These are phyloP conservation scores for Gryganskiella cystojenkinii DNA, from an alignment of 192 early-diverging fungal genomes.

Conservation along the genomic window DNA sequence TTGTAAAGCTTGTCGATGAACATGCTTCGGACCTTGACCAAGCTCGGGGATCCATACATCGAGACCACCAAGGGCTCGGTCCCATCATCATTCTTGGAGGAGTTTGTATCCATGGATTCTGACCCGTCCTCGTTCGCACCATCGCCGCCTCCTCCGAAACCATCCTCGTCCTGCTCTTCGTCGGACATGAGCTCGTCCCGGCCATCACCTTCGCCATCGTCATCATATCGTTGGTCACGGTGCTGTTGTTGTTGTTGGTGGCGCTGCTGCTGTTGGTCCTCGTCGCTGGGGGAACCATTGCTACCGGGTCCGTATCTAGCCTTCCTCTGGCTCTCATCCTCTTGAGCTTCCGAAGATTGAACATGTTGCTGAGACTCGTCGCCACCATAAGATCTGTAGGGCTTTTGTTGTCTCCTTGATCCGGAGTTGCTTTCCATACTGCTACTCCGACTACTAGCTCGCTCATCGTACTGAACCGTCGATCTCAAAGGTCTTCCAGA, in stretches of 20 bases:
- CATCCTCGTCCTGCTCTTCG: slow-evolving; percentile 43
- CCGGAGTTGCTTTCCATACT: slow-evolving; percentile 8
- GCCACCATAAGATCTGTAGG: no score
- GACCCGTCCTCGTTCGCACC: slow-evolving; percentile 29
- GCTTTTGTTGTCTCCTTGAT: no score
- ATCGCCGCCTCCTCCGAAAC: slow-evolving; percentile 35
- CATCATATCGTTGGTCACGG: not conserved
- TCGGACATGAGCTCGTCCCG: slow-evolving; percentile 28
- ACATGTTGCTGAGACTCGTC: no score
- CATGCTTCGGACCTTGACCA: slow-evolving; percentile 51
- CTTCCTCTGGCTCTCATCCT: not conserved
- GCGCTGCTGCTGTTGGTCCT: slow-evolving; percentile 5
- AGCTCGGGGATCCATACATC: slow-evolving; percentile 49
- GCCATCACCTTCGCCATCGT: slow-evolving; percentile 11
- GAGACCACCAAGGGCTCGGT: slow-evolving; percentile 30
- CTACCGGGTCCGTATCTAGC: not conserved
- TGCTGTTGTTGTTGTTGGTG: slow-evolving; percentile 1
- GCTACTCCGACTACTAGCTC: slow-evolving; percentile 17
- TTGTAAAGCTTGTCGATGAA: slow-evolving; percentile 52
- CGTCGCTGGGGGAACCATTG: not conserved
- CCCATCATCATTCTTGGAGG: slow-evolving; percentile 47
- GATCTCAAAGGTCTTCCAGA: slow-evolving; percentile 30
- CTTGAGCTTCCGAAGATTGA: no score
- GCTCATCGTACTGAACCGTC: slow-evolving; percentile 38
- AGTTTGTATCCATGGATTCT: slow-evolving; percentile 34